These are phyloP conservation scores for Aspergillus awamori DNA, from an alignment of 2,329 filamentous ascomycete genomes.

Conservation along the genomic window DNA sequence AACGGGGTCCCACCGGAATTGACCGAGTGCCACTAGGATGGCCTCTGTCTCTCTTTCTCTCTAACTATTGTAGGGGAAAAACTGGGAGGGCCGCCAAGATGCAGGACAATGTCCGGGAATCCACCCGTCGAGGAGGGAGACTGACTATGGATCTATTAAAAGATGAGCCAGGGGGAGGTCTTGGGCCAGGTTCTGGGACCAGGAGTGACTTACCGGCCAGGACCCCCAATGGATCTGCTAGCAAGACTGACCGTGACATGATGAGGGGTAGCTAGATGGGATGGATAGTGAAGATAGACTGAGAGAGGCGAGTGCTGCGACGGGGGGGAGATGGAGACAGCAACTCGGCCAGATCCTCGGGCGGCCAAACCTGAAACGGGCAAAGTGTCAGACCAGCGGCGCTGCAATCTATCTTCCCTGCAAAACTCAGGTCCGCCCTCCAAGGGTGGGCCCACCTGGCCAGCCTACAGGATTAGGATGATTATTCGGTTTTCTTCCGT, in stretches of 20 bases:
- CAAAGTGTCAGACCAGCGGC: constrained; percentile 9
- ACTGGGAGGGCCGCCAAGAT: neutral
- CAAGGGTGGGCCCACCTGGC: constrained; percentile 7
- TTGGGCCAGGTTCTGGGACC: too few species aligned
- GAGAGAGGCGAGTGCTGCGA: neutral
- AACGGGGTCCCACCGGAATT: neutral
- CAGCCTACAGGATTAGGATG: neutral
- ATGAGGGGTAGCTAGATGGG: too few species aligned
- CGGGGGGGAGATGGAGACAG: neutral
- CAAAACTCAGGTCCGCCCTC: constrained; percentile 3
- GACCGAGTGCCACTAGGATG: neutral
- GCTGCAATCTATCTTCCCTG: neutral
- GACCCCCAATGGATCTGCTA: too few species aligned
- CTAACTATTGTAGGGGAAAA: neutral
- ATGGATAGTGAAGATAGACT: too few species aligned
- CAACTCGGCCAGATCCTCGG: neutral
- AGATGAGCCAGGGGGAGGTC: too few species aligned
- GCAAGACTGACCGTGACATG: too few species aligned
- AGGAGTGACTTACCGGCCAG: too few species aligned
- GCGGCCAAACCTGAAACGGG: constrained; percentile 8
- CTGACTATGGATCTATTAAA: too few species aligned
- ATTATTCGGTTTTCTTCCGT: too few species aligned
- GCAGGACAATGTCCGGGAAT: neutral
- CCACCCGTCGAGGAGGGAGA: neutral
- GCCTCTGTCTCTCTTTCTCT: too few species aligned